Percentiles rank a stretch among this genome's conserved stretches.
Conservation (phyloP, 352 stramenopile genomes). For the Peronospora farinosa region DNA sequence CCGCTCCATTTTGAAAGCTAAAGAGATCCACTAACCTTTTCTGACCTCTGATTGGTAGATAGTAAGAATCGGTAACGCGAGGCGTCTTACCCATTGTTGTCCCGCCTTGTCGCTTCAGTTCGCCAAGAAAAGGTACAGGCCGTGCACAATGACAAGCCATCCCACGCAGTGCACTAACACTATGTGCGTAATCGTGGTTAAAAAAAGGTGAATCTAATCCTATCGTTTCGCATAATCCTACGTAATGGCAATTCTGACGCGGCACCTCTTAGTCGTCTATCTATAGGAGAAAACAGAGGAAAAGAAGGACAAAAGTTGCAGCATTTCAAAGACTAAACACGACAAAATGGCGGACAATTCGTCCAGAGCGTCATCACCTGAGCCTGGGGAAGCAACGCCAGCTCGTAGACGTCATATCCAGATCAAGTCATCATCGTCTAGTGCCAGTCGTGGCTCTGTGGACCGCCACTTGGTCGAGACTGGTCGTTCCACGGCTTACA, state of each 20-base stretch:
- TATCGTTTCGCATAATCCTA: conserved; percentile 14
- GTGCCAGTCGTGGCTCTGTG: conserved; percentile 14
- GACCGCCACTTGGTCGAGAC: conserved; percentile 21
- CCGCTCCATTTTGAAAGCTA: conserved; percentile 32
- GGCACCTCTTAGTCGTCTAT: conserved; percentile 10
- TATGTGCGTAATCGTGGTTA: neutral
- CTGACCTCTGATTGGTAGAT: neutral
- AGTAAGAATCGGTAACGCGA: neutral
- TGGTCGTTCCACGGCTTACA: conserved; percentile 10
- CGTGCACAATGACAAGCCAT: neutral
- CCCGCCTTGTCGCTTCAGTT: no score
- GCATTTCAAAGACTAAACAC: neutral
- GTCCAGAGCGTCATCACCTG: conserved; percentile 21
- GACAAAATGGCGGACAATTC: conserved; percentile 26
- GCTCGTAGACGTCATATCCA: conserved; percentile 18
- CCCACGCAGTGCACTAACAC: no score
- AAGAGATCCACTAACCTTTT: neutral
- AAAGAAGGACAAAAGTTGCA: neutral
- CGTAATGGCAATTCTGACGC: conserved; percentile 2
- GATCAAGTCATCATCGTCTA: conserved; percentile 24
- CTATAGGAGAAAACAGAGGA: conserved; percentile 1
- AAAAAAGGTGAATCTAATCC: neutral
- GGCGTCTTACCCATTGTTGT: no score
- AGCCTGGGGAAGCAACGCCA: conserved; percentile 17
- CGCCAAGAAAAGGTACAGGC: no score